Percentiles rank a stretch among this genome's conserved stretches.
These are phyloP conservation scores for Aspergillus nanangensis DNA, from an alignment of 495 filamentous ascomycete species.

Conservation along the genomic window DNA sequence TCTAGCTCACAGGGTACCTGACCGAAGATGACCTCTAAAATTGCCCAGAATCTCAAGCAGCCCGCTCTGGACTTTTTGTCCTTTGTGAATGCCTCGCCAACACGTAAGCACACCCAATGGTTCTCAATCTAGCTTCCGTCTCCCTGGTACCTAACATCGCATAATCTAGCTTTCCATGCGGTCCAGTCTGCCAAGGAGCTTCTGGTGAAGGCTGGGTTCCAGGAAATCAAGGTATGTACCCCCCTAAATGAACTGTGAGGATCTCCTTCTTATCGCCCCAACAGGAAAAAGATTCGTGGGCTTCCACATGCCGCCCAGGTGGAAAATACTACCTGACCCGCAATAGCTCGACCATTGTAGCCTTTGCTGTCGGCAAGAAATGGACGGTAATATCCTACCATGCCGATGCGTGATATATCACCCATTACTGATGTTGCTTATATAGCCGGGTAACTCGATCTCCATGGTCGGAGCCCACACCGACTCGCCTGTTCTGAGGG, in stretches of 20 bases:
- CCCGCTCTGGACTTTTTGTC: conserved; percentile 79
- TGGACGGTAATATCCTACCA: conserved; percentile 64
- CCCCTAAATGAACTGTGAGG: neutral
- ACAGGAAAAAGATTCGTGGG: conserved; percentile 86
- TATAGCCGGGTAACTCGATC: conserved; percentile 80
- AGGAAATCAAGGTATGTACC: conserved; percentile 66
- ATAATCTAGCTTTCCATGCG: conserved; percentile 81
- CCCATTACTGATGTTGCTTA: neutral
- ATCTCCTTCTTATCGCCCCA: conserved; percentile 1
- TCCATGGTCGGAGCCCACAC: conserved; percentile 96
- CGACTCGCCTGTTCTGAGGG: conserved; percentile 82
- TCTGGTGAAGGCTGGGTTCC: conserved; percentile 78
- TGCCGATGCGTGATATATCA: too few relatives aligned
- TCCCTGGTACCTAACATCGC: conserved; percentile 16
- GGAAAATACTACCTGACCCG: conserved; percentile 96
- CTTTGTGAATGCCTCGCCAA: conserved; percentile 93
- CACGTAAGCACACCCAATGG: conserved; percentile 53
- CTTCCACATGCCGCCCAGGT: conserved; percentile 70
- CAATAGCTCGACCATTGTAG: conserved; percentile 89
- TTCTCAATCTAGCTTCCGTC: neutral
- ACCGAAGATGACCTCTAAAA: conserved; percentile 49
- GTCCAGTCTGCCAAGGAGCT: conserved; percentile 72
- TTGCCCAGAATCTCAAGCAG: conserved; percentile 44
- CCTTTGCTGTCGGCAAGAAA: conserved; percentile 87
- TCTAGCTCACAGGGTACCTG: conserved; percentile 19